Base-by-base conservation (phyloP, 768 basidiomycete genomes). In the Phaeolepiota aurea region DNA sequence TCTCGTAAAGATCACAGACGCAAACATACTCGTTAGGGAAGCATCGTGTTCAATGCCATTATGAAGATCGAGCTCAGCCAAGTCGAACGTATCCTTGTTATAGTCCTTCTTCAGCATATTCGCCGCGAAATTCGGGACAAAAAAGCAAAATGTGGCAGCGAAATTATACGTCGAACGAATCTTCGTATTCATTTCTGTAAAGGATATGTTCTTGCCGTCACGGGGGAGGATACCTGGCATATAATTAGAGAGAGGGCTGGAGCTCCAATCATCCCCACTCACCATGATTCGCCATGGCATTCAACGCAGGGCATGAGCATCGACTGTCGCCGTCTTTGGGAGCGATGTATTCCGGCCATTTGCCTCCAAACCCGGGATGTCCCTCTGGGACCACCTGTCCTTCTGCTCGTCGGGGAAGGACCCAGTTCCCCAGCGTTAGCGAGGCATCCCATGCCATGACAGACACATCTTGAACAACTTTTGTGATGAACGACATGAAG, bases 211-310 rank as follows among this genome's bases (percentile, higher is more conserved):
- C 31, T 73, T 70, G 13, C 87, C 87, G 44, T 76, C 72, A 32
- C 64, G 81, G 0, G 87, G 72, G 4, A 77, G 59, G 31, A 77
- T 76, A n/a, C 87, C 87, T 65, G 13, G 30, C 30, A 4, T 20
- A 30, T 5, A n/a, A 5, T 39, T 40, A 35, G 28, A 2, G 7
- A n/a, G 34, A 21, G 19, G 32, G 19, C 11, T 20, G 10, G 19
- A 7, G 13, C 32, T 15, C 11, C 11, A 4, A 69, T 62, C 62
- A 32, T 65, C 65, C 3, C 3, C 5, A 44, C 62, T 22, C 25
- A 87, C 87, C 87, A 45, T 89, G 87, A 54, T 89, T 89, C 5
- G 87, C 84, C 74, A 90, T 65, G 0, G 83, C 80, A 48, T 90
- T 89, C 44, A 89, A 55, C 10, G 74, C 84, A 1, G 86, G 86